Evolutionary conservation across 164 flowering plant species (phyloP).

Genomic region (Platanus orientalis): DNA sequence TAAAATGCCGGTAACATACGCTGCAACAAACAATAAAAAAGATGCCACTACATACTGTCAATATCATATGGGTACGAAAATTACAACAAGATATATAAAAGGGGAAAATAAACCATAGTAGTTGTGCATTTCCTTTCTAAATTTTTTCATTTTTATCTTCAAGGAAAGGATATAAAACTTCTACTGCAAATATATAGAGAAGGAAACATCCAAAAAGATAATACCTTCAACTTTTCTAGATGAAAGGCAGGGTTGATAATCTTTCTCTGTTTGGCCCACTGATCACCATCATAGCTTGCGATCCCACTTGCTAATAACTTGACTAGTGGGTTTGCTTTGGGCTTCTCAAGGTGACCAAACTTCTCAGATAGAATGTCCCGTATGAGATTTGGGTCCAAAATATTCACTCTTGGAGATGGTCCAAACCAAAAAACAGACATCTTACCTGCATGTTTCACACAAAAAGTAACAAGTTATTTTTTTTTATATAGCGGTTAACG

Average conservation of each 20-base stretch:
- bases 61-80: neutral
- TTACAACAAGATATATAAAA: neutral
- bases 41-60: neutral
- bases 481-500: too few relatives aligned
- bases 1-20: slow-evolving; percentile 12
- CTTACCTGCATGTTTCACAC: neutral
- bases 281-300: neutral
- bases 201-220: neutral
- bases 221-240: neutral
- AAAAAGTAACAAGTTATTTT: neutral
- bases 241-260: neutral
- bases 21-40: neutral
- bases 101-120: neutral
- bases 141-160: too few relatives aligned
- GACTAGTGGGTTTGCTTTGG: neutral
- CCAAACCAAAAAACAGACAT: slow-evolving; percentile 8
- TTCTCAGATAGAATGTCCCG: slow-evolving; percentile 10
- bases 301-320: neutral
- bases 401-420: neutral
- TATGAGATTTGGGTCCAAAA: slow-evolving; percentile 9
- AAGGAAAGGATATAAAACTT: too few relatives aligned
- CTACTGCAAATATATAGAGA: neutral
- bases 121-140: too few relatives aligned
- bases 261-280: neutral
- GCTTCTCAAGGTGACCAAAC: slow-evolving; percentile 8